A percentile compares a stretch with the other conserved stretches of the same genome.
Conservation (phyloP, 2,329 filamentous ascomycete genomes). For the Dothideomycetes sp. region DNA sequence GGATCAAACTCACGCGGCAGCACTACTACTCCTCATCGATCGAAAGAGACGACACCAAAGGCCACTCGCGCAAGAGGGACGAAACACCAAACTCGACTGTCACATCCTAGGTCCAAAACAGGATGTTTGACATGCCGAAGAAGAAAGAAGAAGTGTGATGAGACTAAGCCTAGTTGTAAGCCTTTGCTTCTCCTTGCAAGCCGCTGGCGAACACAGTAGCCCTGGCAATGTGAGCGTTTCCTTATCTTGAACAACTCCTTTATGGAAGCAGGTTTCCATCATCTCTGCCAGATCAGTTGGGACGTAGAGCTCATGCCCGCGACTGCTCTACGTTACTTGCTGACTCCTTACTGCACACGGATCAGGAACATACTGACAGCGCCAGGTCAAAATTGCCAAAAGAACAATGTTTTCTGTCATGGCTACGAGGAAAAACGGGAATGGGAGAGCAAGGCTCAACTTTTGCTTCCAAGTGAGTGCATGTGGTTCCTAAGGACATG, state of each 20-base stretch:
- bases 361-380: slow-evolving; percentile 18
- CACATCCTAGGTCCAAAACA: no score
- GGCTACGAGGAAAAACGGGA: slow-evolving; percentile 78
- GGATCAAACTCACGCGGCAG: no score
- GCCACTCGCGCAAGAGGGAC: no score
- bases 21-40: no score
- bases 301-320: no score
- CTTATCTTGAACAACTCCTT: not conserved
- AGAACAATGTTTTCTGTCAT: slow-evolving; percentile 85
- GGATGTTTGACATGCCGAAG: slow-evolving; percentile 49
- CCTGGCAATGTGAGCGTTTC: not conserved
- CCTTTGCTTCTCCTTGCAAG: not conserved
- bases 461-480: slow-evolving; percentile 22
- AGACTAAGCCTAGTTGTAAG: slow-evolving; percentile 34
- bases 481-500: slow-evolving; percentile 47
- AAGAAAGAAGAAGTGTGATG: slow-evolving; percentile 51
- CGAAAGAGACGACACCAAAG: no score
- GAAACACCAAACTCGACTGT: no score
- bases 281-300: no score
- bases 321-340: no score
- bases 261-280: no score
- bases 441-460: slow-evolving; percentile 57
- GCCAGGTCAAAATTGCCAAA: slow-evolving; percentile 74
- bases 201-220: not conserved
- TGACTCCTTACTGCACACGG: no score